Evolutionary conservation across 768 basidiomycete genomes (phyloP).

Genomic region (Lactarius sp.): DNA sequence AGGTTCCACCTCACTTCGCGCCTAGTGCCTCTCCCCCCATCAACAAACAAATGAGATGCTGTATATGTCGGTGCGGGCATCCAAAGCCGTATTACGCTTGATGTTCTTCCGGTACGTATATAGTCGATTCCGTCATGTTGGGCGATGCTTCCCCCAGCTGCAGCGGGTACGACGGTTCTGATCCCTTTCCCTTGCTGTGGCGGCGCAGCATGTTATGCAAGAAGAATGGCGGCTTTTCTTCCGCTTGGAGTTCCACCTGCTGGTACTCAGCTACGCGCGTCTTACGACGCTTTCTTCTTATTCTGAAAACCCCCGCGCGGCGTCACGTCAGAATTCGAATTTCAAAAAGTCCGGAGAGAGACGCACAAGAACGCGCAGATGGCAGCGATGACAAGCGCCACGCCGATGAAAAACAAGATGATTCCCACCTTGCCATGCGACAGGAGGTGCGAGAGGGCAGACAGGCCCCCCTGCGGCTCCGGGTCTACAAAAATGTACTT

Average conservation of each 20-base stretch:
- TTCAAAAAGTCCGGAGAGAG: background rate
- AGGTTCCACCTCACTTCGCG: too few species aligned
- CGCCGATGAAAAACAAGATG: constrained; percentile 44
- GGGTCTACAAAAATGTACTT: constrained; percentile 49
- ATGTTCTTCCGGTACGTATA: background rate
- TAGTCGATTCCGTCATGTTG: too few species aligned
- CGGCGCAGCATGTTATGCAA: background rate
- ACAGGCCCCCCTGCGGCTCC: constrained; percentile 48
- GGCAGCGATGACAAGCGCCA: constrained; percentile 38
- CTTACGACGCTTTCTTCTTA: constrained; percentile 20
- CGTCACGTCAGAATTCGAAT: background rate
- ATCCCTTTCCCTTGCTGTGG: background rate
- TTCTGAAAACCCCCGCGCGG: background rate
- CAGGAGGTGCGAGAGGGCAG: constrained; percentile 42
- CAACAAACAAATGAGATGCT: too few species aligned
- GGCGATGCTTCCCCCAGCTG: background rate
- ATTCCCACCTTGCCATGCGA: constrained; percentile 42
- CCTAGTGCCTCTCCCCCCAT: too few species aligned
- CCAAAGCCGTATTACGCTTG: too few species aligned
- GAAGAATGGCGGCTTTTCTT: constrained; percentile 5
- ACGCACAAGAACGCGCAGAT: constrained; percentile 36
- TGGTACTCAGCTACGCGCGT: constrained; percentile 6
- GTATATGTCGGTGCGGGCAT: too few species aligned
- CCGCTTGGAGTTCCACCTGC: constrained; percentile 1
- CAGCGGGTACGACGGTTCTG: background rate